These are phyloP conservation scores for Hyphopichia pseudoburtonii DNA, from an alignment of 1,139 yeast genomes.

Conservation along the genomic window DNA sequence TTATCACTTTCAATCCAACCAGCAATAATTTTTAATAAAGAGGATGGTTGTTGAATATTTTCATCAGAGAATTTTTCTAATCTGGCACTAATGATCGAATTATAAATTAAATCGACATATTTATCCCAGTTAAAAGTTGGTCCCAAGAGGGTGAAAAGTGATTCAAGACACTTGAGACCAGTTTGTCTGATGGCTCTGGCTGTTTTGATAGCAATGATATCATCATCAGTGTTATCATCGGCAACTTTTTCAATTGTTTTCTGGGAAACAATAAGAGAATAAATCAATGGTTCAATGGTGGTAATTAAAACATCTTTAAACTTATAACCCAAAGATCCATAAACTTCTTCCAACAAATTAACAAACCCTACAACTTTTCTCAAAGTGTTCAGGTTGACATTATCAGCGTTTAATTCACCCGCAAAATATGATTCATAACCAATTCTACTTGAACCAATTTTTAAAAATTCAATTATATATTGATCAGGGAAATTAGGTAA, in stretches of 20 bases:
- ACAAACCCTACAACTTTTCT: conserved; percentile 72
- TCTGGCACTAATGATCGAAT: conserved; percentile 62
- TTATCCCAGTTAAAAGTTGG: conserved; percentile 55
- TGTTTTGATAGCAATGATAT: conserved; percentile 34
- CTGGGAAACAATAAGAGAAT: conserved; percentile 59
- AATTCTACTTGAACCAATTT: conserved; percentile 60
- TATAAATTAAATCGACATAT: conserved; percentile 53
- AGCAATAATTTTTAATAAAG: conserved; percentile 66
- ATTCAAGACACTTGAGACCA: conserved; percentile 58
- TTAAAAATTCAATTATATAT: conserved; percentile 58
- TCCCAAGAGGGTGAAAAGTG: conserved; percentile 50
- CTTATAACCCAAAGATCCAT: conserved; percentile 61
- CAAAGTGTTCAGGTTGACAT: conserved; percentile 24
- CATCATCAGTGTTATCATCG: conserved; percentile 8
- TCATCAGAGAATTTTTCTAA: conserved; percentile 67
- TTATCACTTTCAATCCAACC: conserved; percentile 57
- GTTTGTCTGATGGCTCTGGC: conserved; percentile 59
- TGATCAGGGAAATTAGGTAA: conserved; percentile 61
- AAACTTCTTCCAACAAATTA: conserved; percentile 63
- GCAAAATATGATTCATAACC: conserved; percentile 38
- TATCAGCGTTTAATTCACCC: conserved; percentile 13
- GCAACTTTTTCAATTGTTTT: conserved; percentile 9
- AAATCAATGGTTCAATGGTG: conserved; percentile 61
- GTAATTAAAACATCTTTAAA: conserved; percentile 50
- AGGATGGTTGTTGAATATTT: conserved; percentile 80